phyloP scores from a whole-genome alignment of 371 early-diverging fungal species.

The Cokeromyces recurvatus region DNA sequence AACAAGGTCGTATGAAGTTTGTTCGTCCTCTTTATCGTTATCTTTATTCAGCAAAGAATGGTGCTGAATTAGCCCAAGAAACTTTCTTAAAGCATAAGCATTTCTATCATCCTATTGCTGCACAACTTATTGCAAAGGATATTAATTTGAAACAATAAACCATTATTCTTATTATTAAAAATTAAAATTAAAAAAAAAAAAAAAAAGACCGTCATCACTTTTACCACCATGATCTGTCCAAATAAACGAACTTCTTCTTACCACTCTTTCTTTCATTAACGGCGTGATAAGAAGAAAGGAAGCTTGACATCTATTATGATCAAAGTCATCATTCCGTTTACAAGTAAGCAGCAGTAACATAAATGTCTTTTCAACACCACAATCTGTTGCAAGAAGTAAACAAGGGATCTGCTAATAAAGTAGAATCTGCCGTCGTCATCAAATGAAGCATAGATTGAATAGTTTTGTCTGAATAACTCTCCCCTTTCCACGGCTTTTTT shows the following conservation, averaged over 20 bases:
- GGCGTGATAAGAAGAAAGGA: slow-evolving; percentile 64
- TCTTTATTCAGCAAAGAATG: slow-evolving; percentile 61
- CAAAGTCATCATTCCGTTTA: slow-evolving; percentile 29
- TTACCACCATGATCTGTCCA: slow-evolving; percentile 36
- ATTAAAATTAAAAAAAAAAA: neutral
- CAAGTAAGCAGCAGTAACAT: slow-evolving; percentile 8
- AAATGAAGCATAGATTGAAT: slow-evolving; percentile 40
- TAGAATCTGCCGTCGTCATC: slow-evolving; percentile 14
- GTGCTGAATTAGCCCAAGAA: slow-evolving; percentile 69
- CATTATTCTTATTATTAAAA: neutral
- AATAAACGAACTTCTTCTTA: slow-evolving; percentile 50
- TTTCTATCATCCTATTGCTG: slow-evolving; percentile 96
- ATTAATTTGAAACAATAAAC: slow-evolving; percentile 53
- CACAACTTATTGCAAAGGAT: slow-evolving; percentile 78
- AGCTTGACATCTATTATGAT: slow-evolving; percentile 48
- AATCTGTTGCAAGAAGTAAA: slow-evolving; percentile 30
- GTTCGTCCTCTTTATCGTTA: slow-evolving; percentile 77
- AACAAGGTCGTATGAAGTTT: slow-evolving; percentile 96
- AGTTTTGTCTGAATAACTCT: slow-evolving; percentile 61
- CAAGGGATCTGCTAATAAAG: slow-evolving; percentile 25
- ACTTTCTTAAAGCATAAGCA: slow-evolving; percentile 73
- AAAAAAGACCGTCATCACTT: slow-evolving; percentile 53
- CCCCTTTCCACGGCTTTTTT: no score
- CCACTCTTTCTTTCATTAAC: slow-evolving; percentile 49
- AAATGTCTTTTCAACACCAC: slow-evolving; percentile 27